Evolutionary conservation across 192 early-diverging fungal species (phyloP), one percentile per base, ranked within the genome.

Genomic region (Radiomyces spectabilis): DNA sequence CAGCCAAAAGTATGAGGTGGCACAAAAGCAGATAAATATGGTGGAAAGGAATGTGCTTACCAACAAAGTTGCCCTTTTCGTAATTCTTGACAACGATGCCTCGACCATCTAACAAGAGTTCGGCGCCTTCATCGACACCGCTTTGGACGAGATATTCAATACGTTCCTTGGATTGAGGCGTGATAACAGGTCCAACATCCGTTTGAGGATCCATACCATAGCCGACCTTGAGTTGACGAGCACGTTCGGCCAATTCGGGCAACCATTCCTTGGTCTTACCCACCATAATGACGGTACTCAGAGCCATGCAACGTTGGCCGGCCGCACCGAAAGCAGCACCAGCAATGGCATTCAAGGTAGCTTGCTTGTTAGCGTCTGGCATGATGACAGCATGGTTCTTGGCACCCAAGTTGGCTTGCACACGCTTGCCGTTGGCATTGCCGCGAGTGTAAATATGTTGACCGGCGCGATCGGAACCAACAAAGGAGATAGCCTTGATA

Each of bases 321-420:
- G 93, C 93, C n/a, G 93, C 93, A 49, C 95, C 95, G 63, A 97
- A 97, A 21, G 95, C 93, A 27, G 95, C 93, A 16, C 95, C 93
- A 26, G 85, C 75, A 35, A 98, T 82, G 54, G 83, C 80, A 67
- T 95, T 95, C 37, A 97, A 77, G n/a, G 95, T 84, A 55, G 90
- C 82, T 73, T 97, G 91, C 77, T 89, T 92, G 78, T 93, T 90
- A 46, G 93, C 91, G 55, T 97, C 95, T 12, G 91, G 85, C 74
- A 97, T 69, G 43, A 97, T 80, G 5, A 97, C 85, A 30, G 91
- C 95, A 68, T 97, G 95, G 82, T 97, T 97, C 82, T 97, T 97
- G 62, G 93, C 93, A 19, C 92, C 92, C 66, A 97, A 70, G 70
- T 97, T 97, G 18, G 93, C 90, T 73, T 97, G 95, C 32, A 95